Base-by-base conservation (phyloP, 2,329 filamentous ascomycete species). In the Rutstroemia sp. region DNA sequence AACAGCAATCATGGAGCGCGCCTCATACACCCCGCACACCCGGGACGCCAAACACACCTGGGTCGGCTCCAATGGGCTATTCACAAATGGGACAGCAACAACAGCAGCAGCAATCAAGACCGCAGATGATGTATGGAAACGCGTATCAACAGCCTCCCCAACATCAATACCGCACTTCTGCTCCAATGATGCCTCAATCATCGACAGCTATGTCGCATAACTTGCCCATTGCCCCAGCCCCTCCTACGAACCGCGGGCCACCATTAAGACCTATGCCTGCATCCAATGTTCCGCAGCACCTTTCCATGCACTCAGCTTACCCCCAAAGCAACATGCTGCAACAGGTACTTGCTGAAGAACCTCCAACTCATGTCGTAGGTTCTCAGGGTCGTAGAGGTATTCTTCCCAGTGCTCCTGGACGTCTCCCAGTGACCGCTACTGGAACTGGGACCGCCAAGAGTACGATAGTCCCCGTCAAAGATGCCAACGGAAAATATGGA, bases 401-500 rank as follows among this genome's bases (percentile, higher is more conserved):
- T 41, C 75, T 97, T 60, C 92, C 92, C 16, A 96, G 91, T 66
- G 91, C 92, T 60, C 90, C 91, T 30, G 92, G 92, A 45, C 81
- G 91, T 58, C 88, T 91, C 56, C 84, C 89, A 54, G 89, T 90
- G 25, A 84, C 88, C 34, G 77, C 86, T 21, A 80, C 82, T 19
- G 86, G 89, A 45, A 84, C 83, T 62, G 80, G 81, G 45, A 77
- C 81, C 30, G 79, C 82, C 9, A 95, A 96, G 79, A 89, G 81
- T 67, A 86, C 88, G 59, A 83, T 89, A 60, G 94, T 95, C 61
- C 91, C 92, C 16, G 87, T 89, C 65, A 96, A 97, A 77, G 92
- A 97, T 72, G 90, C 91, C 8, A 92, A 97, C 71, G 94, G 94
- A 69, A 97, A 97, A 77, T 99, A 95, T 70, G 92, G 94, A 58